phyloP scores from a whole-genome alignment of 441 rosid species.

The Pelargonium citronellum region DNA sequence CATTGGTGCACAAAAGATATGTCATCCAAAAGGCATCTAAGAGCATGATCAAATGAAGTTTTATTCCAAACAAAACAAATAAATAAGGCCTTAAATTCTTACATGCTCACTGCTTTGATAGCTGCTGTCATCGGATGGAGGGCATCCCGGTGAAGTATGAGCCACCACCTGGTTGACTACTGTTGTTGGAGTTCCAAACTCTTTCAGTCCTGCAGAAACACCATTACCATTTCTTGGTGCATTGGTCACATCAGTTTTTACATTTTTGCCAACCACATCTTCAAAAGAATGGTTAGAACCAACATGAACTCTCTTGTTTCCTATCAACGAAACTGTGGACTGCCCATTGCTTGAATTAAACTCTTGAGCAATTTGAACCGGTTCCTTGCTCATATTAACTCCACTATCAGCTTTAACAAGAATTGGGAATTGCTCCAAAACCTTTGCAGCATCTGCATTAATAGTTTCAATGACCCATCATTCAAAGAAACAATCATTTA shows the following conservation, averaged over 20 bases:
- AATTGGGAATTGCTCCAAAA: conserved; percentile 12
- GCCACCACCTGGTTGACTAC: conserved; percentile 26
- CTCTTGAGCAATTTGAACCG: not conserved
- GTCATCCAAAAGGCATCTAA: too few relatives aligned
- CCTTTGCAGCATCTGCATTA: conserved; percentile 19
- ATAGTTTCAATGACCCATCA: not conserved
- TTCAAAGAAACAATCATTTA: not conserved
- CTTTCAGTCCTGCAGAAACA: conserved; percentile 9
- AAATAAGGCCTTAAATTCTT: conserved; percentile 16
- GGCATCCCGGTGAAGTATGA: conserved; percentile 38
- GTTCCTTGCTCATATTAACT: not conserved
- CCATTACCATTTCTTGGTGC: conserved; percentile 16
- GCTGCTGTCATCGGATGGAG: conserved; percentile 43
- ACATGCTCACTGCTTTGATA: conserved; percentile 35
- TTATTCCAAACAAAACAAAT: too few relatives aligned
- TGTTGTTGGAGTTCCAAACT: conserved; percentile 19
- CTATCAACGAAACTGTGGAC: not conserved
- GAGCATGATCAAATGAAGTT: too few relatives aligned
- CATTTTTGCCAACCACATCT: conserved; percentile 25
- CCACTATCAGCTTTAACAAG: not conserved
- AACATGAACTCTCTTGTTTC: conserved; percentile 14
- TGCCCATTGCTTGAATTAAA: conserved; percentile 21
- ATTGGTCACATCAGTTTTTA: conserved; percentile 11
- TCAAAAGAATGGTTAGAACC: conserved; percentile 16
- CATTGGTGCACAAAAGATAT: too few relatives aligned